Base-by-base conservation (phyloP, 768 basidiomycete species). In the Antrodiella citrinella region DNA sequence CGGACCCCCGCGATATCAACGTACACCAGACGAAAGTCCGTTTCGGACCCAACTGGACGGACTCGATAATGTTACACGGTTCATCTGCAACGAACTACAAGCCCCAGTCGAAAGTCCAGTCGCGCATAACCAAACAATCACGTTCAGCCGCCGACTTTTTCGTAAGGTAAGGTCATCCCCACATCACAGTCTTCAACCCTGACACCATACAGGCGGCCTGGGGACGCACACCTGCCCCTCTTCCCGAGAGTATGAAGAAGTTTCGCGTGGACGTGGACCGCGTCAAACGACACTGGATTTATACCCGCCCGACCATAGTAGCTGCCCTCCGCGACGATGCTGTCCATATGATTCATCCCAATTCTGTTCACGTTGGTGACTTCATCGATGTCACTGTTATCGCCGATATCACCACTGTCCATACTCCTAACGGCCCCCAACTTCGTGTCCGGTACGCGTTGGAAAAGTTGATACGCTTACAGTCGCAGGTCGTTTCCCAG, bases 361-460 rank as follows among this genome's bases (percentile, higher is more conserved):
- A n/a, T n/a, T n/a, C n/a, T n/a, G n/a, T n/a, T n/a, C n/a, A n/a
- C n/a, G n/a, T n/a, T n/a, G n/a, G n/a, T n/a, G 48, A 49, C 23
- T 49, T 49, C 15, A 35, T 45, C 18, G 45, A 42, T n/a, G 45
- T 24, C 35, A 11, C n/a, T 3, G 35, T 47, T 4, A n/a, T 38
- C 3, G 9, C 39, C n/a, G 46, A 47, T 2, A 42, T 47, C 23
- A 41, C 40, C 21, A 23, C 19, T 10, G 7, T 12, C 4, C 7
- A 3, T 12, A 20, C 23, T 39, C n/a, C 65, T 59, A 58, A 65
- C 60, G 52, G 42, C 20, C 44, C 15, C n/a, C 9, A 46, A 20
- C 19, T 30, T n/a, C 11, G 23, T 15, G 22, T 45, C 4, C 10
- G n/a, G 24, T 51, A 45, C 30, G 15, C 15, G 5, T 26, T 51